These are phyloP conservation scores for Hygrophorus pudorinus DNA, from an alignment of 768 basidiomycete species.

Conservation along the genomic window DNA sequence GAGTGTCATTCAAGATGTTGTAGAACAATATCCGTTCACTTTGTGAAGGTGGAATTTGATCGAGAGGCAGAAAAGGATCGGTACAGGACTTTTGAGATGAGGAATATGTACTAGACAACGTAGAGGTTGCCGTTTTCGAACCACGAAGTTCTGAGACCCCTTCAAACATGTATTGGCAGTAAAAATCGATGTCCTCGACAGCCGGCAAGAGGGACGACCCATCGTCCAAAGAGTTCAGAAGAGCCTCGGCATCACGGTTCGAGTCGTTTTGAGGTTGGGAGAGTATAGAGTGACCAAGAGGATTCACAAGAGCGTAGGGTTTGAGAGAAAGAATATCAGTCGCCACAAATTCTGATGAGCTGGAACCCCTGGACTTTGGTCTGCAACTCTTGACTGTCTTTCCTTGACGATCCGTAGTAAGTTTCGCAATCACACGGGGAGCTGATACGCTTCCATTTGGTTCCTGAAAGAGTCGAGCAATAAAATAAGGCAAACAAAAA, in stretches of 20 bases:
- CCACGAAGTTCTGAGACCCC: neutral
- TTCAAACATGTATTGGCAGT: neutral
- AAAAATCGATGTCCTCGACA: neutral
- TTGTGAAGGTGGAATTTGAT: slow-evolving; percentile 27
- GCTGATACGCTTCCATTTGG: neutral
- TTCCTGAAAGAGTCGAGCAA: neutral
- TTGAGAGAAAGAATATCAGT: neutral
- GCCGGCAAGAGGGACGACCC: neutral
- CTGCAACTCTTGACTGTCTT: neutral
- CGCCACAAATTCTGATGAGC: too few relatives aligned
- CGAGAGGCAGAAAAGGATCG: slow-evolving; percentile 1
- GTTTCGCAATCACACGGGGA: neutral
- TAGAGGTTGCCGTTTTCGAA: neutral
- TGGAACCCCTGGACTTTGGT: neutral
- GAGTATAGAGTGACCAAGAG: neutral
- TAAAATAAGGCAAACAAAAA: too few relatives aligned
- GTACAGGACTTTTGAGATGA: neutral
- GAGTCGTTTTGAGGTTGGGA: neutral
- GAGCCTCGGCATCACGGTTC: neutral
- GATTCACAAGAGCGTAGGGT: neutral
- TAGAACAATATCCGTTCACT: slow-evolving; percentile 44
- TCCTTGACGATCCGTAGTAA: neutral
- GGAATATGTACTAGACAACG: neutral
- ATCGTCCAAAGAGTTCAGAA: neutral
- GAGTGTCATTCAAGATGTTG: slow-evolving; percentile 30